Evolutionary conservation across 306 rosid species (phyloP).

Genomic region (Alnus rubra): DNA sequence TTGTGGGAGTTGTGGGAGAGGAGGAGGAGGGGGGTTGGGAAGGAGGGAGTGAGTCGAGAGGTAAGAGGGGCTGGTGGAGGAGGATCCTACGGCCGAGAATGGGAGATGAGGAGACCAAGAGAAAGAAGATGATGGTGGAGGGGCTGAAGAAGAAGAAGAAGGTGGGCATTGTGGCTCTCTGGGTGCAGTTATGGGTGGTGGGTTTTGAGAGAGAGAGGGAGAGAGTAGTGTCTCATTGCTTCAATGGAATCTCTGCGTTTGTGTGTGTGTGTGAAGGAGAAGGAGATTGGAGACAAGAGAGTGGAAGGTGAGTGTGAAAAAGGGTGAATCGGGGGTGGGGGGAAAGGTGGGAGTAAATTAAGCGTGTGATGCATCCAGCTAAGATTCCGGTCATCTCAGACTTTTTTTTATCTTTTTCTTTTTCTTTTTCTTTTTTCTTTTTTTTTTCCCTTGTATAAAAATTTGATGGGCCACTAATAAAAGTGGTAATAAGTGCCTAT

Average conservation of each 20-base stretch:
- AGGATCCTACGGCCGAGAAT: constrained; percentile 50
- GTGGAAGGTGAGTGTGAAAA: neutral
- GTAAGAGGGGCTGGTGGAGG: constrained; percentile 68
- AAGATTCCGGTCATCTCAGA: constrained; percentile 49
- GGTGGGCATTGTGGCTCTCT: constrained; percentile 44
- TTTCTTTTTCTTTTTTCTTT: too few relatives aligned
- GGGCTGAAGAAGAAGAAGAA: constrained; percentile 7
- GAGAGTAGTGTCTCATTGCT: too few relatives aligned
- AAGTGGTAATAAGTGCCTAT: too few relatives aligned
- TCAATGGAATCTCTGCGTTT: too few relatives aligned
- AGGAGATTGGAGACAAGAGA: too few relatives aligned
- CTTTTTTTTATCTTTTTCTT: neutral
- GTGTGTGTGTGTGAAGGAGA: too few relatives aligned
- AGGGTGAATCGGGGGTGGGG: constrained; percentile 15
- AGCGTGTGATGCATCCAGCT: constrained; percentile 68
- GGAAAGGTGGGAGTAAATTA: constrained; percentile 32
- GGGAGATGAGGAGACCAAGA: constrained; percentile 4
- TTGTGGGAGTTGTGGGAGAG: constrained; percentile 18
- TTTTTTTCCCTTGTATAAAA: too few relatives aligned
- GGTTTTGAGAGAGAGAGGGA: neutral
- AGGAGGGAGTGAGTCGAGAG: constrained; percentile 44
- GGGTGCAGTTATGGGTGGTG: too few relatives aligned
- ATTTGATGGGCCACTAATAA: too few relatives aligned
- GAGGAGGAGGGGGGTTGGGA: constrained; percentile 43
- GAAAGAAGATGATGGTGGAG: constrained; percentile 11